Base-by-base conservation (phyloP, 1,284 basidiomycete species). In the Trichosporon sp. region DNA sequence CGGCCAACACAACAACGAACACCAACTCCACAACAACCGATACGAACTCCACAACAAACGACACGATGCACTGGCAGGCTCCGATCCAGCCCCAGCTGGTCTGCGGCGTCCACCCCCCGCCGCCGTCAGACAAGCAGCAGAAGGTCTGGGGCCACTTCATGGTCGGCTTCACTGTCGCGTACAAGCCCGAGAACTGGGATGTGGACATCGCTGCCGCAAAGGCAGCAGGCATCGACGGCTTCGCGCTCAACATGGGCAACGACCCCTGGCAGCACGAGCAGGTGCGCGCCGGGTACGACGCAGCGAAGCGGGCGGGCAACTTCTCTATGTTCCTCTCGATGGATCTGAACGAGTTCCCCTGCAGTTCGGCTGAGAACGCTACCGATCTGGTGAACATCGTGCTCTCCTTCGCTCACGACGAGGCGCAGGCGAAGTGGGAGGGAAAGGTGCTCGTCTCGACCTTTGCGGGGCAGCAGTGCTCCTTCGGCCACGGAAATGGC, bases 291-390 rank as follows among this genome's bases (percentile, higher is more conserved):
- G 90, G 89, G 81, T 92, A 85, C 72, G 74, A 76, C 1, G 83
- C 83, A 0, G 76, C 76, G 14, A 63, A 72, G 2, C 71, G 75
- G 7, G 69, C 76, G 40, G 70, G 74, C 37, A 65, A 65, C 4
- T 92, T 92, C 82, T 89, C 90, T 76, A 79, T 92, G 63, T 92
- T 91, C 80, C 75, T 92, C 27, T 74, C 75, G 7, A 69, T 79
- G 58, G 77, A 79, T 67, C 72, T 79, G 64, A 72, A 73, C 2
- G 69, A 70, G 7, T 65, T 80, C 34, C 84, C 86, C 0, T 91
- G 90, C 70, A 72, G 70, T 0, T 83, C 84, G 4, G 71, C 84
- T 1, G 71, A 72, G n/a, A 85, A 90, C 65, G 78, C 81, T 13
- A 80, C 82, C 49, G 77, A 79, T 19, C 82, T 91, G 44, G 84